Base-by-base conservation (phyloP, 352 stramenopile species). In the Phytophthora pini region DNA sequence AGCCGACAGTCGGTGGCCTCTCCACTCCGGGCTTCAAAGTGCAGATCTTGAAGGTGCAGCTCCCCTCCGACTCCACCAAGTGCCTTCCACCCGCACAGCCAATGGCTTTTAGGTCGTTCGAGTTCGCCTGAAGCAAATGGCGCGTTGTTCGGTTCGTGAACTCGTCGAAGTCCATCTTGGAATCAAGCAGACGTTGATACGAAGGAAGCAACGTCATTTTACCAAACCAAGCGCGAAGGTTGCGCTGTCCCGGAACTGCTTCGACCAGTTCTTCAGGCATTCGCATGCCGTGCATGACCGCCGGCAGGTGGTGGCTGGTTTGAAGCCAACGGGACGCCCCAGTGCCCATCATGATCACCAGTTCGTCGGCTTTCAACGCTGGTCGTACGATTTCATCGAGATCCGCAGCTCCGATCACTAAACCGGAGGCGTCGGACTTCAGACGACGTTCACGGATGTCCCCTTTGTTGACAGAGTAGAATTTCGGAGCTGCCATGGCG, bases 241-340 rank as follows among this genome's bases (percentile, higher is more conserved):
- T 67, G 26, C 73, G 77, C 9, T 62, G 55, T 7, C 45, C 61
- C 27, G 60, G 39, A 39, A 48, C 36, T 2, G 39, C 8, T 48
- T 59, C 41, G 4, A 56, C 36, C 20, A 58, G 43, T 53, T 70
- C 53, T 29, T 72, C 58, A 3, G 79, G 82, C 78, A 88, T 88
- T 20, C 68, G 56, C 80, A 91, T 89, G 29, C 61, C 80, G 56
- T 90, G 82, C 68, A 80, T 76, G 51, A 90, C 82, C 1, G 78
- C 67, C 3, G 77, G 82, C 24, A 89, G 38, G 29, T 67, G 48
- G 39, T 80, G 74, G 17, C 64, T 83, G 2, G 76, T 74, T 38
- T 76, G 32, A 36, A 89, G 47, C 80, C 80, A 90, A 8, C 71
- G 73, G 13, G 59, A 73, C 15, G 63, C 71, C 3, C 76, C 79